phyloP scores from a whole-genome alignment of 2,329 filamentous ascomycete genomes.

The Penicillium corylophilum region DNA sequence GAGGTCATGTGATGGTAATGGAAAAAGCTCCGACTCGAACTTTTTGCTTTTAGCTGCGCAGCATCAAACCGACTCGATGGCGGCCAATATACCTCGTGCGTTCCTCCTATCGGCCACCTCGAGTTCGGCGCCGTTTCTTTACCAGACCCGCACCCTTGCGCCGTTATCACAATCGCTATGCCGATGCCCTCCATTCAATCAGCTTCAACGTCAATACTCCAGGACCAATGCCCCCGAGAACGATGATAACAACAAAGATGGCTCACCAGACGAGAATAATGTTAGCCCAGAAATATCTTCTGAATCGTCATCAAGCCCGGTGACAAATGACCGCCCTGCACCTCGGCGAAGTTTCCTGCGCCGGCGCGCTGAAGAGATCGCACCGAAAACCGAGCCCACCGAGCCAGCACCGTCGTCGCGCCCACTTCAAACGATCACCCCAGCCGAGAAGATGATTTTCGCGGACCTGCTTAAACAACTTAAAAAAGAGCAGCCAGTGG shows the following conservation, averaged over 20 bases:
- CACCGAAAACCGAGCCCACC: slow-evolving; percentile 1
- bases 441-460: slow-evolving; percentile 21
- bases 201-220: slow-evolving; percentile 17
- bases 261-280: not conserved
- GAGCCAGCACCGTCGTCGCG: not conserved
- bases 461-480: slow-evolving; percentile 21
- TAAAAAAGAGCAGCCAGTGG: slow-evolving; percentile 1
- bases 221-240: slow-evolving; percentile 6
- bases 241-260: not conserved
- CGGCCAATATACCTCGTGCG: slow-evolving; percentile 30
- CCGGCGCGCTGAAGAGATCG: slow-evolving; percentile 16
- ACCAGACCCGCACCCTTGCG: slow-evolving; percentile 65
- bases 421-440: slow-evolving; percentile 21
- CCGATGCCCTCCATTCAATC: slow-evolving; percentile 6
- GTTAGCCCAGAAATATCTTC: slow-evolving; percentile 3
- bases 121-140: slow-evolving; percentile 63
- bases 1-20: slow-evolving; percentile 19
- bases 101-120: slow-evolving; percentile 27
- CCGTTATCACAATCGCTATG: slow-evolving; percentile 9
- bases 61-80: slow-evolving; percentile 23
- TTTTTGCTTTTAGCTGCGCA: not conserved
- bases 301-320: not conserved
- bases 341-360: slow-evolving; percentile 27
- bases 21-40: slow-evolving; percentile 1
- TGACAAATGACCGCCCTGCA: not conserved